A percentile compares a stretch with the other conserved stretches of the same genome.
Evolutionary conservation across 2,329 filamentous ascomycete genomes (phyloP).

Genomic region (Aspergillus proliferans): DNA sequence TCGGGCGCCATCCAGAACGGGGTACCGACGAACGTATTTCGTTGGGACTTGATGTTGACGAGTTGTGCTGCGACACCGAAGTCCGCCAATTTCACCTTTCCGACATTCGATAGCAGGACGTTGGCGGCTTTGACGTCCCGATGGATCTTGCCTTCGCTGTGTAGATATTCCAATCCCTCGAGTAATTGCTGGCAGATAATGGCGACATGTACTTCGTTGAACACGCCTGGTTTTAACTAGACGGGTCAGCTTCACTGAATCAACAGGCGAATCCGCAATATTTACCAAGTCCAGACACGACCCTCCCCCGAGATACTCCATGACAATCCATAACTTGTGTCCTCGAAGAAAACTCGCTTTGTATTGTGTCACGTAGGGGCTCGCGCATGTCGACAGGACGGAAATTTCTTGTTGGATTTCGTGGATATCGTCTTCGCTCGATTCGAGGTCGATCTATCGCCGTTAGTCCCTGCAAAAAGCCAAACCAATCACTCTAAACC

Average conservation of each 20-base stretch:
- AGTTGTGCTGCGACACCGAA: constrained; percentile 96
- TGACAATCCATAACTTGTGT: constrained; percentile 97
- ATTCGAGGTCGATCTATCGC: constrained; percentile 88
- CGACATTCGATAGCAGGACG: constrained; percentile 80
- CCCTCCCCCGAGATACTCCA: constrained; percentile 94
- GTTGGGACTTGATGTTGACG: constrained; percentile 94
- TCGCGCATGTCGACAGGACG: constrained; percentile 89
- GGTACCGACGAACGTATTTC: constrained; percentile 95
- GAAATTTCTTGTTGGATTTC: constrained; percentile 98
- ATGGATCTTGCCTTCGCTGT: constrained; percentile 91
- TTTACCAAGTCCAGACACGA: constrained; percentile 86
- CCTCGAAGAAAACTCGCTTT: constrained; percentile 93
- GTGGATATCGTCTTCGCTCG: constrained; percentile 95
- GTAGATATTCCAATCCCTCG: constrained; percentile 84
- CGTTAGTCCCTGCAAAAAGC: background rate
- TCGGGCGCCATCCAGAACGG: constrained; percentile 98
- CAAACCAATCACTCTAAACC: no score
- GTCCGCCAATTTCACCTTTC: constrained; percentile 92
- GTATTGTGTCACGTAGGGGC: constrained; percentile 91
- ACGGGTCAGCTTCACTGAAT: constrained; percentile 13
- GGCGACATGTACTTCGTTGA: constrained; percentile 84
- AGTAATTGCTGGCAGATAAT: constrained; percentile 91
- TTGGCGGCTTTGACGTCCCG: constrained; percentile 97
- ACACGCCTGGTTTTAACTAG: constrained; percentile 81
- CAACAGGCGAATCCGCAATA: background rate